These are phyloP conservation scores for Chrysoporthe puriensis DNA, from an alignment of 2,329 filamentous ascomycete genomes.

Conservation along the genomic window DNA sequence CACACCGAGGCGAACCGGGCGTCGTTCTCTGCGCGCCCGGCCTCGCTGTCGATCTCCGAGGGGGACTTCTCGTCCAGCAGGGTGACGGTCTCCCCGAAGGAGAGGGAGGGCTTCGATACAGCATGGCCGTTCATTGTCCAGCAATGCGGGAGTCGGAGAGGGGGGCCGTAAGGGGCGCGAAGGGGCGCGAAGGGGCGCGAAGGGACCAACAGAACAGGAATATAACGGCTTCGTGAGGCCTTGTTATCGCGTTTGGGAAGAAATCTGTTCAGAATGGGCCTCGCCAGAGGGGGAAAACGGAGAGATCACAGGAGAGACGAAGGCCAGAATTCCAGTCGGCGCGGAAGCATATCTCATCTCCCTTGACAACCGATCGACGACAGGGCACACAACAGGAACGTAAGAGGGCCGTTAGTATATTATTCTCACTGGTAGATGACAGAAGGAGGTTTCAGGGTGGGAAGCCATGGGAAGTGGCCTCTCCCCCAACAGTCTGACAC, in stretches of 20 bases:
- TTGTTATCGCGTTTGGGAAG: not conserved
- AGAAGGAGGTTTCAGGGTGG: not conserved
- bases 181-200: too few species aligned
- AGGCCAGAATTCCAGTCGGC: not conserved
- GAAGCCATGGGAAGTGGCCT: not conserved
- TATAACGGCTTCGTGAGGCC: not conserved
- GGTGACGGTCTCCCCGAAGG: constrained; percentile 48
- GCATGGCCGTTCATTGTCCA: constrained; percentile 48
- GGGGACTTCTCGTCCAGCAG: constrained; percentile 49
- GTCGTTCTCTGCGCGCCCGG: constrained; percentile 45
- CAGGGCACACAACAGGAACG: not conserved
- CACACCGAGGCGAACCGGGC: constrained; percentile 36
- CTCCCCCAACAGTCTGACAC: not conserved
- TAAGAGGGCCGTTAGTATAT: not conserved
- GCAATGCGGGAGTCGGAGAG: constrained; percentile 29
- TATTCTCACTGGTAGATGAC: not conserved
- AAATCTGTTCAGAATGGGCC: constrained; percentile 15
- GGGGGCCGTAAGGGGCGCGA: not conserved
- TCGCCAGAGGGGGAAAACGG: constrained; percentile 16
- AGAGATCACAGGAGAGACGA: constrained; percentile 10
- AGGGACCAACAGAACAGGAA: not conserved
- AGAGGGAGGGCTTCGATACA: constrained; percentile 39
- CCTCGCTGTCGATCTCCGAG: constrained; percentile 50
- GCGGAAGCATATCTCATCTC: constrained; percentile 10
- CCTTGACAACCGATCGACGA: constrained; percentile 14